These are phyloP conservation scores for Boletus rubroflammeus DNA, from an alignment of 768 basidiomycete genomes.

Conservation along the genomic window DNA sequence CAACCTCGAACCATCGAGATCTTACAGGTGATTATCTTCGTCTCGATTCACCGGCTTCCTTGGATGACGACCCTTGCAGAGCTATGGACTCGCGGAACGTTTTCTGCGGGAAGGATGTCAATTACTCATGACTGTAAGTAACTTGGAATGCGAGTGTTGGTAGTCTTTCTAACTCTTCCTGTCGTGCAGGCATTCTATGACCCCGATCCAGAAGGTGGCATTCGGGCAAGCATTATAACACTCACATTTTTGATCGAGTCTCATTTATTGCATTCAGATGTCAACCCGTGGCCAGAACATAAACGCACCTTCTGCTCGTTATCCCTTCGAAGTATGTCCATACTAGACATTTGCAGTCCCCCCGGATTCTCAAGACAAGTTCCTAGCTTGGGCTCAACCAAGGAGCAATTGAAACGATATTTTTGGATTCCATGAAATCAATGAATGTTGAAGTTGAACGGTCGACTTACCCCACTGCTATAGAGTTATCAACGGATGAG, in stretches of 20 bases:
- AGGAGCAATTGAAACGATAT: constrained; percentile 33
- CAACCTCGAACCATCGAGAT: constrained; percentile 38
- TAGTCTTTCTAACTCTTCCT: neutral
- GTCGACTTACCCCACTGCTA: constrained; percentile 26
- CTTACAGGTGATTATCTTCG: constrained; percentile 35
- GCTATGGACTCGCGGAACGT: constrained; percentile 68
- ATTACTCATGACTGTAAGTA: constrained; percentile 61
- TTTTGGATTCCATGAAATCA: constrained; percentile 33
- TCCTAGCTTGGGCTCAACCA: constrained; percentile 32
- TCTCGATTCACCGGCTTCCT: neutral
- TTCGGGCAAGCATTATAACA: constrained; percentile 41
- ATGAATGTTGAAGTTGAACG: constrained; percentile 32
- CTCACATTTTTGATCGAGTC: neutral
- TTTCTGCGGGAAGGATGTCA: constrained; percentile 59
- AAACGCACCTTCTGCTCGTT: constrained; percentile 56
- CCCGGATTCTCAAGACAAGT: neutral
- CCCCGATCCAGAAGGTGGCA: constrained; percentile 55
- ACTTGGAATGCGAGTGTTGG: neutral
- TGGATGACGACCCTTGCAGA: constrained; percentile 37
- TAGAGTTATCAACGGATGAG: constrained; percentile 29
- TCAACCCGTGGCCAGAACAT: constrained; percentile 60
- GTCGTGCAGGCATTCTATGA: constrained; percentile 66
- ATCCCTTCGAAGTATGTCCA: constrained; percentile 59
- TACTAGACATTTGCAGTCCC: neutral
- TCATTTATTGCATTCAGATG: constrained; percentile 37